Evolutionary conservation across 2,329 filamentous ascomycete species (phyloP), one percentile per base, ranked within the genome.

Genomic region (Neurospora sp.): DNA sequence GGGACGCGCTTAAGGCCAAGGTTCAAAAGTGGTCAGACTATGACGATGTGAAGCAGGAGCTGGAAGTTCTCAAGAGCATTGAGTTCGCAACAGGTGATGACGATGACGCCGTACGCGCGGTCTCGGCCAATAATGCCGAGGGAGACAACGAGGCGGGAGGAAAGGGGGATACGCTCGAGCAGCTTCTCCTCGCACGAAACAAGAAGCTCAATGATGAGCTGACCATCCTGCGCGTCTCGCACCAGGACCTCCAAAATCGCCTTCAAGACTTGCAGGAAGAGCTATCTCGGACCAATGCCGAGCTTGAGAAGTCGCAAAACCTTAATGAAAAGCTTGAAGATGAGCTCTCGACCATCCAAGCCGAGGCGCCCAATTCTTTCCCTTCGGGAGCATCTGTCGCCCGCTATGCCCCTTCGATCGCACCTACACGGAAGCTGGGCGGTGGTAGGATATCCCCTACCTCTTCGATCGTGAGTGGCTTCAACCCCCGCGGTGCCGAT

Each of bases 391-490:
- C 94, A 78, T 98, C 95, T 1, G 92, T 97, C 52, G 94, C 95
- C 2, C 88, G 91, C 67, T 92, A 93, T 76, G 90, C 91, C 2
- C 89, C 91, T 2, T 84, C 86, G 2, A 80, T 84, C 12, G 84
- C 83, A 46, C 84, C 85, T 1, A 85, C 87, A 19, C 87, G 91
- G 67, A 88, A 89, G 75, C 23, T 62, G 28, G 52, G 52, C 28
- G 88, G 91, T 38, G 87, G 90, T 52, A 83, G 85, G 67, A 87
- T 91, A 17, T 98, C 96, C 2, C 96, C 96, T 0, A 98, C 96
- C 0, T 98, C 95, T 4, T 98, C 95, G 23, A 98, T 99, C 76
- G 98, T 99, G 76, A 97, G 94, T 71, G 96, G 96, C n/a, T 93
- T 97, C 77, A 92, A 97, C 76, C 89, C 91, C 28, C 86, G 88